Percentiles rank a stretch among this genome's conserved stretches.
These are phyloP conservation scores for Xylaria telfairii DNA, from an alignment of 495 filamentous ascomycete species.

Conservation along the genomic window DNA sequence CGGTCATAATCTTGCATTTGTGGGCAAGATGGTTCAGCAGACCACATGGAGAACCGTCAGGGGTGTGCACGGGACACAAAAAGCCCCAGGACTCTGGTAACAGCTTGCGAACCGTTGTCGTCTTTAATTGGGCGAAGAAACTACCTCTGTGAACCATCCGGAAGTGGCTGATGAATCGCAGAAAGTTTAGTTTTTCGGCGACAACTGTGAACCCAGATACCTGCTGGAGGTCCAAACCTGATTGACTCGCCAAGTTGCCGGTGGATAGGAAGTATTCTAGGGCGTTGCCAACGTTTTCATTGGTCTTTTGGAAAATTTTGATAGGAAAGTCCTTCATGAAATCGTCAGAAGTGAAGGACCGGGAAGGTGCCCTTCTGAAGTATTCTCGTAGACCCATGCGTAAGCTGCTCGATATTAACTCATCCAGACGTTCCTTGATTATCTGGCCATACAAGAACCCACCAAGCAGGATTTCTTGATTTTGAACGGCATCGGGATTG, in stretches of 20 bases:
- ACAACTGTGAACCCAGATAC: conserved; percentile 94
- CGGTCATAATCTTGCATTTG: conserved; percentile 88
- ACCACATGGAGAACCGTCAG: conserved; percentile 93
- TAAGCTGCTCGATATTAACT: conserved; percentile 73
- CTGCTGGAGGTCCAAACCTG: conserved; percentile 92
- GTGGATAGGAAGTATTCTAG: conserved; percentile 97
- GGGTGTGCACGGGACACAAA: conserved; percentile 95
- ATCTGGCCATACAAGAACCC: conserved; percentile 95
- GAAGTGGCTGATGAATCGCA: conserved; percentile 98
- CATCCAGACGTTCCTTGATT: conserved; percentile 90
- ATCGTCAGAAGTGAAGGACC: conserved; percentile 69
- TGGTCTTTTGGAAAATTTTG: conserved; percentile 77
- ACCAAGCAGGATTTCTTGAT: conserved; percentile 90
- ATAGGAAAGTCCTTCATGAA: conserved; percentile 80
- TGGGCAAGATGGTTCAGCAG: conserved; percentile 94
- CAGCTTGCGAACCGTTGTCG: conserved; percentile 93
- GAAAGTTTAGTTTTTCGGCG: conserved; percentile 98
- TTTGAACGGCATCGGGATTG: conserved; percentile 94
- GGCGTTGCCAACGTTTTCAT: conserved; percentile 84
- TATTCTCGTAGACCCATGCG: conserved; percentile 71
- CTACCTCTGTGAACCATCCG: conserved; percentile 98
- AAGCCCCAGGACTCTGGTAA: conserved; percentile 98
- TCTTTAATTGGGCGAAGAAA: conserved; percentile 98
- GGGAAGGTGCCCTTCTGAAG: conserved; percentile 64
- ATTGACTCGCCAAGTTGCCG: conserved; percentile 88